Evolutionary conservation across 2,329 filamentous ascomycete species (phyloP).

Genomic region (Neurospora sp.): DNA sequence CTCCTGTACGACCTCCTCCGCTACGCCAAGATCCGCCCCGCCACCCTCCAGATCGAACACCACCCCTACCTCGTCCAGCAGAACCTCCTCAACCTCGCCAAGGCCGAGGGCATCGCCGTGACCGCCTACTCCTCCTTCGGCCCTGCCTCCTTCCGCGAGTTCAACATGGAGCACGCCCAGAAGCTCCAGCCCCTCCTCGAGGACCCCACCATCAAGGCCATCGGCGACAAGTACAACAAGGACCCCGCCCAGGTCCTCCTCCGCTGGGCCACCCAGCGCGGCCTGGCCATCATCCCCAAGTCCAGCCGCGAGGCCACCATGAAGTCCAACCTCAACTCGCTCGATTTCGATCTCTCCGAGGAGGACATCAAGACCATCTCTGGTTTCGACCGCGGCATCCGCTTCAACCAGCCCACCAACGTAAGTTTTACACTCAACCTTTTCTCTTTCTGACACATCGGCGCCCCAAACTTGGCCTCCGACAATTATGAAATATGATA

Average conservation of each 20-base stretch:
- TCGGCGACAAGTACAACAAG: conserved; percentile 62
- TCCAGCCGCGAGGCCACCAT: conserved; percentile 45
- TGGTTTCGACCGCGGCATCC: conserved; percentile 52
- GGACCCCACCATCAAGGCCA: conserved; percentile 50
- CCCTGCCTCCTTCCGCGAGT: conserved; percentile 67
- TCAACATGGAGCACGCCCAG: conserved; percentile 59
- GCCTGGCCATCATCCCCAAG: conserved; percentile 76
- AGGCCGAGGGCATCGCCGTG: conserved; percentile 59
- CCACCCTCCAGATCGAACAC: conserved; percentile 80
- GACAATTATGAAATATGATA: neutral
- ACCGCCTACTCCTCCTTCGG: conserved; percentile 83
- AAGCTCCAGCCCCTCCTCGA: conserved; percentile 61
- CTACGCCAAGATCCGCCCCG: conserved; percentile 64
- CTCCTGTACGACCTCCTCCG: conserved; percentile 70
- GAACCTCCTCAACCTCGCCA: conserved; percentile 58
- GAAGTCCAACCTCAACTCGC: conserved; percentile 57
- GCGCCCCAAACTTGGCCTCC: neutral
- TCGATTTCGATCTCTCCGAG: conserved; percentile 53
- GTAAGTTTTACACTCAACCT: conserved; percentile 10
- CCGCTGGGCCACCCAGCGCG: conserved; percentile 78
- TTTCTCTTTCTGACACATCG: neutral
- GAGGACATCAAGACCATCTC: conserved; percentile 59
- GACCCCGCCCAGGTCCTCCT: conserved; percentile 72
- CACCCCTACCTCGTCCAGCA: conserved; percentile 79
- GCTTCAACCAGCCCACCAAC: conserved; percentile 62